These are phyloP conservation scores for Piper longum DNA, from an alignment of 164 flowering plant species.

Conservation along the genomic window DNA sequence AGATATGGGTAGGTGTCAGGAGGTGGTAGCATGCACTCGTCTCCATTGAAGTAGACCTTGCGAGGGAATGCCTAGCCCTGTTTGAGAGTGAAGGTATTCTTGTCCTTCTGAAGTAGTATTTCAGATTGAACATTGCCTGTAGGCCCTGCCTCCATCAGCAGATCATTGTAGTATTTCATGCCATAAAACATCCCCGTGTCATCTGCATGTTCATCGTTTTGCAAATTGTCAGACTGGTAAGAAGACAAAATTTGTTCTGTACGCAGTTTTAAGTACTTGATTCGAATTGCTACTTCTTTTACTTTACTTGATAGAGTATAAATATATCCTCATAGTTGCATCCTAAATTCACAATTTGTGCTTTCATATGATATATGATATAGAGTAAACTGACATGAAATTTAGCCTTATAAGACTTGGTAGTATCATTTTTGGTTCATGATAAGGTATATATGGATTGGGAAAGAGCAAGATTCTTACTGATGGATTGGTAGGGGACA, in stretches of 20 bases:
- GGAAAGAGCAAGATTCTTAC: constrained; percentile 21
- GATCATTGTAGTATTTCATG: constrained; percentile 71
- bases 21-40: constrained; percentile 72
- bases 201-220: constrained; percentile 31
- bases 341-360: neutral
- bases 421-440: neutral
- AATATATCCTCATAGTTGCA: no score
- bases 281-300: no score
- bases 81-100: constrained; percentile 43
- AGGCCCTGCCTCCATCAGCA: constrained; percentile 69
- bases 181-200: constrained; percentile 87
- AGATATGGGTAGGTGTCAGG: constrained; percentile 64
- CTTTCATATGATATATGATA: no score
- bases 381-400: no score
- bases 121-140: constrained; percentile 73
- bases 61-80: constrained; percentile 87
- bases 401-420: no score
- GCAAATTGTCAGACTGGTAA: neutral
- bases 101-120: constrained; percentile 53
- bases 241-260: neutral
- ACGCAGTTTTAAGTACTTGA: no score
- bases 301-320: no score
- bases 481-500: constrained; percentile 47
- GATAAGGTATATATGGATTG: no score
- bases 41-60: constrained; percentile 74